A percentile compares a stretch with the other conserved stretches of the same genome.
These are phyloP conservation scores for Capsella rubella DNA, from an alignment of 441 rosid genomes.

Conservation along the genomic window DNA sequence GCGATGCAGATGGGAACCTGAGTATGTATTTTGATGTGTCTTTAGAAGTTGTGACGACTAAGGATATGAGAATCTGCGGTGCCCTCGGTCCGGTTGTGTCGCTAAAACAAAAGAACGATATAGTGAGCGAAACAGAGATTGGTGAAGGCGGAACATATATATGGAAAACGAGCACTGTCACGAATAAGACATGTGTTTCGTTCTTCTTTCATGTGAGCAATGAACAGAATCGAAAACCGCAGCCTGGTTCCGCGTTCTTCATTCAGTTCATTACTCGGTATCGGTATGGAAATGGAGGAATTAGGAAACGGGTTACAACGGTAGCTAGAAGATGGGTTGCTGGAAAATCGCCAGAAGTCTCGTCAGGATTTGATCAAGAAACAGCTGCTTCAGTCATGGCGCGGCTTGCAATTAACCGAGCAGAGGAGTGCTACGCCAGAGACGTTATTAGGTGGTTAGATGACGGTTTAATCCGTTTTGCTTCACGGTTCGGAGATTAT, in stretches of 20 bases:
- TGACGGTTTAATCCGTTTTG: conserved; percentile 72
- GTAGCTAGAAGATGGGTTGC: conserved; percentile 94
- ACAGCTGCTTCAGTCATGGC: conserved; percentile 94
- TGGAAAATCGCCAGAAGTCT: conserved; percentile 74
- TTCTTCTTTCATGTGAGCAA: conserved; percentile 79
- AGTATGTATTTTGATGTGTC: conserved; percentile 87
- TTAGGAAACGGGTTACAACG: conserved; percentile 82
- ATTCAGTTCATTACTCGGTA: conserved; percentile 85
- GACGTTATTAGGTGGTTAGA: conserved; percentile 96
- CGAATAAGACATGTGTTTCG: conserved; percentile 79
- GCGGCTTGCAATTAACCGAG: conserved; percentile 81
- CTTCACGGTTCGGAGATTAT: conserved; percentile 89
- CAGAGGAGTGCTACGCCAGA: conserved; percentile 71
- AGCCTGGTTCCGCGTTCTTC: conserved; percentile 86
- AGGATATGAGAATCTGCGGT: conserved; percentile 77
- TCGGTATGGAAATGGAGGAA: conserved; percentile 68
- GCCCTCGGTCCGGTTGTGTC: conserved; percentile 95
- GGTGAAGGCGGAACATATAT: conserved; percentile 82
- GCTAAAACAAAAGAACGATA: conserved; percentile 60
- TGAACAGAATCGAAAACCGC: conserved; percentile 59
- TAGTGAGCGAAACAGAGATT: conserved; percentile 70
- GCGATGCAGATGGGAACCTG: conserved; percentile 68
- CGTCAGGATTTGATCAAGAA: conserved; percentile 94
- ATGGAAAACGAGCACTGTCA: conserved; percentile 82
- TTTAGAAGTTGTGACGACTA: conserved; percentile 84